These are phyloP conservation scores for Steccherinum ochraceum DNA, from an alignment of 768 basidiomycete genomes.

Conservation along the genomic window DNA sequence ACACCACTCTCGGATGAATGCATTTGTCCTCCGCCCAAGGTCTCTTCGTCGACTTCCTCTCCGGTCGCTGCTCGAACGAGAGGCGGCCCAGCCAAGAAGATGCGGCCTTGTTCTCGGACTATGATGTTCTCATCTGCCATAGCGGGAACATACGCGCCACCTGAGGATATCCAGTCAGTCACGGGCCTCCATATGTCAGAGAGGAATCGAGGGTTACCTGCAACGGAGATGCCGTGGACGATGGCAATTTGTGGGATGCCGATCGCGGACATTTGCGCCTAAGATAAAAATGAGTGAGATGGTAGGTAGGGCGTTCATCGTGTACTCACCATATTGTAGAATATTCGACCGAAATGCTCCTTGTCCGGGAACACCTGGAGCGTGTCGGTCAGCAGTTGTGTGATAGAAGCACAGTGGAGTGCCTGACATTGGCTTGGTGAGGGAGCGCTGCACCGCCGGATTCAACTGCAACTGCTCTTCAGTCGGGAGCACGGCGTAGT, in stretches of 20 bases:
- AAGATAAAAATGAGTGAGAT: slow-evolving; percentile 1
- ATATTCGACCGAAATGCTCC: slow-evolving; percentile 93
- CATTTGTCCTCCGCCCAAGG: slow-evolving; percentile 86
- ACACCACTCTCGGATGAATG: slow-evolving; percentile 90
- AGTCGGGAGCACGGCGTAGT: background rate
- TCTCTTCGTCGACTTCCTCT: slow-evolving; percentile 89
- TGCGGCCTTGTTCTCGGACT: slow-evolving; percentile 84
- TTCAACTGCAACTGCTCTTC: slow-evolving; percentile 52
- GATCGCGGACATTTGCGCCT: slow-evolving; percentile 91
- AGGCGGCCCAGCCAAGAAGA: slow-evolving; percentile 93
- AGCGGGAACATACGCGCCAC: slow-evolving; percentile 91
- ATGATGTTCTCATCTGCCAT: slow-evolving; percentile 96
- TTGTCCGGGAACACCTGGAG: slow-evolving; percentile 77
- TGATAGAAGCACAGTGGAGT: too few relatives aligned
- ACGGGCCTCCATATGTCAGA: too few relatives aligned
- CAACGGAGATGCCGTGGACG: slow-evolving; percentile 93
- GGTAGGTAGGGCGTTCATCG: slow-evolving; percentile 8
- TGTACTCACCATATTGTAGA: slow-evolving; percentile 84
- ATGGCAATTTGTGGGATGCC: slow-evolving; percentile 89
- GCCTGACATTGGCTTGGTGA: slow-evolving; percentile 72
- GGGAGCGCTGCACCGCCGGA: slow-evolving; percentile 92
- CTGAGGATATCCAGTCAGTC: slow-evolving; percentile 28
- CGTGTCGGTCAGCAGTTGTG: too few relatives aligned
- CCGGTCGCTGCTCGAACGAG: slow-evolving; percentile 94
- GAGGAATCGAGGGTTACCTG: slow-evolving; percentile 37